A percentile compares a stretch with the other conserved stretches of the same genome.
phyloP scores from a whole-genome alignment of 306 rosid species.

The Crataegus laevigata region DNA sequence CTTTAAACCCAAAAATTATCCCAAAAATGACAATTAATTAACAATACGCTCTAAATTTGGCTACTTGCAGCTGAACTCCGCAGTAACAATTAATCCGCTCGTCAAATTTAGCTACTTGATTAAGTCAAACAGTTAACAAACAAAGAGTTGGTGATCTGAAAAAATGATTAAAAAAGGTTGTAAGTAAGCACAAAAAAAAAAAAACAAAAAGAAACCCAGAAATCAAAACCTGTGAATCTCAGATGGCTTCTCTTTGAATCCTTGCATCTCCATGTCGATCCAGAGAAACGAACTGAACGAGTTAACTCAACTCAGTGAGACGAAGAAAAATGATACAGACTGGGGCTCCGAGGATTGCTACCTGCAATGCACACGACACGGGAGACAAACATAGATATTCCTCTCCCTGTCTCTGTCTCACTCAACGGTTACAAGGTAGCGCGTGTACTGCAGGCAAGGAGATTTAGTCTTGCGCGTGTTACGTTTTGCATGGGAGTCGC shows the following conservation, averaged over 20 bases:
- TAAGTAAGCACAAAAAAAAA: neutral
- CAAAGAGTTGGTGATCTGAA: neutral
- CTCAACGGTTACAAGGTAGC: neutral
- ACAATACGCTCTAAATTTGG: neutral
- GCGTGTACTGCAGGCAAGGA: conserved; percentile 13
- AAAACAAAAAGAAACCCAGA: conserved; percentile 9
- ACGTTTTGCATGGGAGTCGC: neutral
- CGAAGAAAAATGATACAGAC: neutral
- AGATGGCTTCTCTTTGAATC: conserved; percentile 15
- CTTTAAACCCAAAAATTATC: neutral
- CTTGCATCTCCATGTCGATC: conserved; percentile 35
- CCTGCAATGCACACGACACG: too few relatives aligned
- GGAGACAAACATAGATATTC: neutral
- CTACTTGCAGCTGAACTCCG: neutral
- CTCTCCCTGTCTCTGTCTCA: neutral
- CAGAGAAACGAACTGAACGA: neutral
- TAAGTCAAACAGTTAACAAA: neutral
- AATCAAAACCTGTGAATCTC: conserved; percentile 38
- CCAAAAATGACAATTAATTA: neutral
- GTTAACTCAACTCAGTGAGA: neutral
- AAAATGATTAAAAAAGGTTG: neutral
- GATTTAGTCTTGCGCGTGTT: neutral
- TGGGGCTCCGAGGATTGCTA: neutral
- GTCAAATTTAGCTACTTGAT: conserved; percentile 1
- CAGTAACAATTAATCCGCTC: neutral